Percentiles rank a stretch among this genome's conserved stretches.
Conservation (phyloP, 2,329 filamentous ascomycete species). For the Exophiala alcalophila region DNA sequence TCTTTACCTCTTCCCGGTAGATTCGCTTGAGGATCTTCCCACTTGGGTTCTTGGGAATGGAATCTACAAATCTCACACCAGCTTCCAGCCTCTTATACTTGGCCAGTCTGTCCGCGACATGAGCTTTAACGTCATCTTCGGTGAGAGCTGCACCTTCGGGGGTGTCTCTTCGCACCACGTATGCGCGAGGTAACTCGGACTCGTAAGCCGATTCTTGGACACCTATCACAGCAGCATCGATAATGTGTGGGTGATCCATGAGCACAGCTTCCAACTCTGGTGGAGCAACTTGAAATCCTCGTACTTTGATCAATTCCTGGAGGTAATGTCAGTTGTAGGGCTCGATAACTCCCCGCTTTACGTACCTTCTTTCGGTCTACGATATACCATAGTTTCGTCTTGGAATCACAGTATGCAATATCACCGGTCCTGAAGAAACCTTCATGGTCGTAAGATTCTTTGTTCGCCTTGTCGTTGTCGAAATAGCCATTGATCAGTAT, state of each 20-base stretch:
- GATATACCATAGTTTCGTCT: slow-evolving; percentile 65
- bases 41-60: slow-evolving; percentile 48
- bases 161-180: slow-evolving; percentile 42
- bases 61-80: slow-evolving; percentile 48
- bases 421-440: slow-evolving; percentile 59
- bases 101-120: slow-evolving; percentile 36
- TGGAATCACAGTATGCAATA: slow-evolving; percentile 60
- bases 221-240: slow-evolving; percentile 48
- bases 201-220: slow-evolving; percentile 33
- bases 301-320: slow-evolving; percentile 27
- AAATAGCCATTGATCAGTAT: slow-evolving; percentile 40
- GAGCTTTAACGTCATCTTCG: slow-evolving; percentile 38
- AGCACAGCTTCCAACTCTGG: slow-evolving; percentile 48
- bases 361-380: slow-evolving; percentile 29
- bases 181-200: slow-evolving; percentile 38
- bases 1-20: not conserved
- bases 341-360: not conserved
- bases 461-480: slow-evolving; percentile 36
- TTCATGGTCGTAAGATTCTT: slow-evolving; percentile 40
- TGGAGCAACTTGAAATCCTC: slow-evolving; percentile 47
- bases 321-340: not conserved
- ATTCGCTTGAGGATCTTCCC: slow-evolving; percentile 43
- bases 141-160: slow-evolving; percentile 32
- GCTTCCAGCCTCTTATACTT: slow-evolving; percentile 50
- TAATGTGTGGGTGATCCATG: slow-evolving; percentile 43